Evolutionary conservation across 345 rosid species (phyloP), one percentile per base, ranked within the genome.

Genomic region (Aurinia saxatilis): DNA sequence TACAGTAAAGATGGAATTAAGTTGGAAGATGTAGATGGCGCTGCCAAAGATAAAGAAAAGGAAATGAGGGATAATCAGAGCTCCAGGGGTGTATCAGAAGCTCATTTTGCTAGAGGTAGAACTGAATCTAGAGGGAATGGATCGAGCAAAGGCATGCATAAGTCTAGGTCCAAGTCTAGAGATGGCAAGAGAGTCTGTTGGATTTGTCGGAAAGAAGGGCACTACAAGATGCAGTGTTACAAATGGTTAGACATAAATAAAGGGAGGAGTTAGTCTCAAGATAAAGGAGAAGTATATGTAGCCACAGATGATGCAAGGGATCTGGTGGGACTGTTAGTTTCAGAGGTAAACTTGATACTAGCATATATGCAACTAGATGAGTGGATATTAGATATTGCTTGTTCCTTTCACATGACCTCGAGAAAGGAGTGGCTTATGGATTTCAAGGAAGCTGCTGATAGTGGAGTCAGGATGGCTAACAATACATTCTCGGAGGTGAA

Each of bases 281-380:
- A 23, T 23, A 23, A 23, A 5, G 27, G 27, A 2, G 27, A 23
- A n/a, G 27, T 23, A 3, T 23, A 5, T 5, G 5, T 5, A 23
- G 40, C 14, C 2, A 36, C 5, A 4, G 40, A 36, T 12, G 14
- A 36, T 36, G 40, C 40, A 0, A 5, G 5, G 5, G 40, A 36
- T 5, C 5, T 36, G 3, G 14, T 12, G 1, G 14, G 40, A 3
- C 1, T 36, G 1, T 3, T 36, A 3, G 40, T 3, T 0, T 3
- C 7, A 3, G 7, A 36, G 13, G 5, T 4, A 0, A 11, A 36
- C 5, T 0, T 36, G 6, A 1, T 6, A 0, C 1, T 1, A 0
- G 14, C 4, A 0, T 13, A 36, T 1, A 1, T 0, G 1, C 1
- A 36, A 3, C 14, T 0, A 3, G 14, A 36, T 3, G 14, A 11